phyloP scores from a whole-genome alignment of 1,284 basidiomycete species.

The Phlebopus sp. region DNA sequence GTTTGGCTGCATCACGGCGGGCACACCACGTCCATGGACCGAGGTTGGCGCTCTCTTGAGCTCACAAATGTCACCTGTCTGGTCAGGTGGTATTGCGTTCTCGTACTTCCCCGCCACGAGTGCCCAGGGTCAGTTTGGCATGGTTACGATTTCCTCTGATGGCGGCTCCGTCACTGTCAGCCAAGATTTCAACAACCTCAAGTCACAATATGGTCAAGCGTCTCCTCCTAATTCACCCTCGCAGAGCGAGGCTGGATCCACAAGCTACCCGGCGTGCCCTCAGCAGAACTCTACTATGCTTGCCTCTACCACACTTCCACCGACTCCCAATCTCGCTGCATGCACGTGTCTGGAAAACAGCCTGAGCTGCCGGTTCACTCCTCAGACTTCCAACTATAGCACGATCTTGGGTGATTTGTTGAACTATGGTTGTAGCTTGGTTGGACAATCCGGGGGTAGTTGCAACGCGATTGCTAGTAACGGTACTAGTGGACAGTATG shows the following conservation, averaged over 20 bases:
- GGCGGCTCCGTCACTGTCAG: constrained; percentile 58
- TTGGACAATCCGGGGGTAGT: constrained; percentile 57
- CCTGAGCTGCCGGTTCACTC: constrained; percentile 72
- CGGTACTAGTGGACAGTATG: constrained; percentile 76
- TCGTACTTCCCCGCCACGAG: constrained; percentile 78
- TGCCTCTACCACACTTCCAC: constrained; percentile 71
- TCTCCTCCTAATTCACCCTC: constrained; percentile 66
- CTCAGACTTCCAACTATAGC: constrained; percentile 61
- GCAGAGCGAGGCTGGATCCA: constrained; percentile 48
- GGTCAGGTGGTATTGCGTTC: constrained; percentile 89
- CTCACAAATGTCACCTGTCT: constrained; percentile 69
- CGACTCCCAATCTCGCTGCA: constrained; percentile 78
- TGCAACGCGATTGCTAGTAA: constrained; percentile 74
- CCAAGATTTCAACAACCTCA: constrained; percentile 69
- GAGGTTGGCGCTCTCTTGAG: constrained; percentile 78
- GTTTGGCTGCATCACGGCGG: constrained; percentile 71
- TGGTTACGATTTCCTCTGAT: constrained; percentile 71
- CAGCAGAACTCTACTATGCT: constrained; percentile 54
- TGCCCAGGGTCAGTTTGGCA: constrained; percentile 73
- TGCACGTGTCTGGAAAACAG: constrained; percentile 73
- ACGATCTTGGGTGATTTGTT: constrained; percentile 67
- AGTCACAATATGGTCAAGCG: constrained; percentile 57
- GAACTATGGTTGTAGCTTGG: constrained; percentile 66
- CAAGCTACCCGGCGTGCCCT: constrained; percentile 67
- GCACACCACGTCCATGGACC: constrained; percentile 72